Base-by-base conservation (phyloP, 805 yeast species). In the Scheffersomyces coipomensis region DNA sequence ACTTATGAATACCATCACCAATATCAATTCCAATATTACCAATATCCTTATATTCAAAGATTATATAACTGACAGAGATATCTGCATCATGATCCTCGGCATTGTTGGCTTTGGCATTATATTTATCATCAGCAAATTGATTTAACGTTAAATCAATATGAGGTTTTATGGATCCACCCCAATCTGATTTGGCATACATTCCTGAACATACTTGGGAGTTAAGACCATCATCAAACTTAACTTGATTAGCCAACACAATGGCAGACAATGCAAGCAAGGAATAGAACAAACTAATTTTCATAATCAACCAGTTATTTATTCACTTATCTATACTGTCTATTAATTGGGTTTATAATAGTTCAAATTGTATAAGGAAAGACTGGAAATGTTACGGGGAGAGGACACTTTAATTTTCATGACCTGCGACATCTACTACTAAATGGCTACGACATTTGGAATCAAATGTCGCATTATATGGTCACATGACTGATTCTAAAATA, bases 41-140 rank as follows among this genome's bases (percentile, higher is more conserved):
- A 33, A 83, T 69, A 59, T 93, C 97, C 51, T 78, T 74, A 66
- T 85, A 90, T 59, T 90, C 97, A 59, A 87, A 93, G 5, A 93
- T 71, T 21, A 88, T 79, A 34, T 88, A 76, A 2, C 89, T 75
- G 16, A 91, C 62, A 38, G 68, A 56, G 7, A 72, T 69, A 23
- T 64, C 71, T 18, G 66, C 71, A 30, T 46, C 50, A 6, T 59
- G 56, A 25, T 53, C 54, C 15, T 51, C 52, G 10, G 47, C 37
- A 15, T 44, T 42, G 17, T 53, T 44, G 24, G 46, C 39, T 33
- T 61, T 53, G 23, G 58, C 40, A 38, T 58, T 51, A 41, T 49
- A 58, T 35, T 56, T 58, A 16, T 61, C 51, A n/a, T 49, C 48
- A 36, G 60, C 65, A 40, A 48, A 64, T 18, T 51, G 49, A 15